A percentile compares a stretch with the other conserved stretches of the same genome.
phyloP scores from a whole-genome alignment of 441 rosid genomes.

The Omphalea diandra region DNA sequence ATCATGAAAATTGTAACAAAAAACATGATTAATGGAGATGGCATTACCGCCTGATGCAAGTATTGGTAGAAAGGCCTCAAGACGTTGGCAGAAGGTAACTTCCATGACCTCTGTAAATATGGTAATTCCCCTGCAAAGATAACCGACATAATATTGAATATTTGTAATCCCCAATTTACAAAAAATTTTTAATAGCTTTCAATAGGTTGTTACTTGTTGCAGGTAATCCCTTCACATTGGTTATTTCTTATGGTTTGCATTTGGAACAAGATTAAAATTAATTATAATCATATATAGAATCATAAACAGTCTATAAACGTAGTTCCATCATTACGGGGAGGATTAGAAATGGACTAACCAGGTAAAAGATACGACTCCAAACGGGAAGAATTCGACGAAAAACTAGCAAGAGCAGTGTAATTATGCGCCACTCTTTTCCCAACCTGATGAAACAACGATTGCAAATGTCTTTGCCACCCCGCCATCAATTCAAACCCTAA shows the following conservation, averaged over 20 bases:
- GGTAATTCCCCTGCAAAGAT: constrained; percentile 37
- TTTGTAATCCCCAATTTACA: too few relatives aligned
- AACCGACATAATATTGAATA: neutral
- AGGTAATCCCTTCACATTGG: too few relatives aligned
- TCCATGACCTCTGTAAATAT: constrained; percentile 33
- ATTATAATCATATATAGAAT: neutral
- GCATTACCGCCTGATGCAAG: constrained; percentile 62
- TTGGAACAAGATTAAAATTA: neutral
- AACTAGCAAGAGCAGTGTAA: constrained; percentile 33
- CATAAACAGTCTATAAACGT: too few relatives aligned
- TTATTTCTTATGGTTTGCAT: too few relatives aligned
- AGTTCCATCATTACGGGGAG: too few relatives aligned
- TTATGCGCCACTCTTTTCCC: constrained; percentile 42
- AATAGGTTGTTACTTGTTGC: too few relatives aligned
- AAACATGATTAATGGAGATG: neutral
- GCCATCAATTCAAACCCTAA: constrained; percentile 45
- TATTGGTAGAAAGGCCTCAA: constrained; percentile 59
- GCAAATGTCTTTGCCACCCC: constrained; percentile 71
- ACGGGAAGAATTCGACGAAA: constrained; percentile 29
- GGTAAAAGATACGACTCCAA: constrained; percentile 28
- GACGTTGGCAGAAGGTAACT: constrained; percentile 27
- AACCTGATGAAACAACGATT: constrained; percentile 44
- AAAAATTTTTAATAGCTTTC: too few relatives aligned
- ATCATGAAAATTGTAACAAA: neutral
- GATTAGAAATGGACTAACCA: constrained; percentile 30